Conservation (phyloP, 805 yeast species). For the Hanseniaspora vineae region DNA sequence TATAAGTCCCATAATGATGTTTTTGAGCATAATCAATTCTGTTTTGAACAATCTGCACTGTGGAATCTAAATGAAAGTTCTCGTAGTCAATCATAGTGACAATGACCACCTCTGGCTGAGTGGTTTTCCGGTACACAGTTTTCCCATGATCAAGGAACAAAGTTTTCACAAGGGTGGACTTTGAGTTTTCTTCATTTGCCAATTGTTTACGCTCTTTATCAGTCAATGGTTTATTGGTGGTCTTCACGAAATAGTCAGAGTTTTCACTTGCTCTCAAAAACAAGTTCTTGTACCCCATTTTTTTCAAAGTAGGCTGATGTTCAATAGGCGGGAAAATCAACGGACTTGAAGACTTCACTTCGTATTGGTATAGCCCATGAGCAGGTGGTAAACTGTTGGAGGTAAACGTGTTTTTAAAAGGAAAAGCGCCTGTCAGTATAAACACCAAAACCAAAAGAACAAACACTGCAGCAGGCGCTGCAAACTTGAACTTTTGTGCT, state of each 20-base stretch:
- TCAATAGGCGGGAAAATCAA: slow-evolving; percentile 67
- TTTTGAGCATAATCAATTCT: slow-evolving; percentile 78
- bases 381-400: slow-evolving; percentile 14
- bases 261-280: slow-evolving; percentile 35
- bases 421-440: too few relatives aligned
- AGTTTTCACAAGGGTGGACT: slow-evolving; percentile 33
- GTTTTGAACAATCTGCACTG: slow-evolving; percentile 66
- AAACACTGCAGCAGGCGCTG: not conserved
- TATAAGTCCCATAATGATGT: slow-evolving; percentile 71
- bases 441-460: not conserved
- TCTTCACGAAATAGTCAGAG: slow-evolving; percentile 24
- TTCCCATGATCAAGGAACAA: slow-evolving; percentile 56
- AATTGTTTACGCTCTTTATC: slow-evolving; percentile 21
- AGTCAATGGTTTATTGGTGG: slow-evolving; percentile 29
- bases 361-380: slow-evolving; percentile 34
- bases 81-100: slow-evolving; percentile 75
- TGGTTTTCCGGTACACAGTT: slow-evolving; percentile 27
- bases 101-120: slow-evolving; percentile 53
- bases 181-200: slow-evolving; percentile 18
- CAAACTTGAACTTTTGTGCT: not conserved
- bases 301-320: slow-evolving; percentile 48
- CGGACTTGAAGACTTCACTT: slow-evolving; percentile 36
- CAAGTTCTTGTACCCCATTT: slow-evolving; percentile 38
- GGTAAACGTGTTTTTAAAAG: not conserved
- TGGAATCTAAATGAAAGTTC: slow-evolving; percentile 41